Percentiles rank a stretch among this genome's conserved stretches.
phyloP scores from a whole-genome alignment of 306 rosid genomes.

The Medicago lupulina region DNA sequence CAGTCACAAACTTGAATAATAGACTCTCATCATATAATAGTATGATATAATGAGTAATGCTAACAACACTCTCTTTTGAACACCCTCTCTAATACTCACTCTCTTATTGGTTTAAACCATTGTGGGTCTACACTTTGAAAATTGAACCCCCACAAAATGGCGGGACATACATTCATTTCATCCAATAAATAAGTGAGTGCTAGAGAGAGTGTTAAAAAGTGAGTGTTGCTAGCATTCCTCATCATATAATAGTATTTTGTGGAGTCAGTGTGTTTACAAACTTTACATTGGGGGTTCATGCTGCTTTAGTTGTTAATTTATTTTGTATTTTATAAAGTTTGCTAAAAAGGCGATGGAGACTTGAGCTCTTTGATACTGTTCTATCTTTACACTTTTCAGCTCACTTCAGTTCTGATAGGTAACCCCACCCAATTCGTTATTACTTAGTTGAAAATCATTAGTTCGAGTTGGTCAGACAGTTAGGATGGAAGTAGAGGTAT shows the following conservation, averaged over 20 bases:
- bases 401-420: background rate
- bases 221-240: no score
- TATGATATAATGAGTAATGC: no score
- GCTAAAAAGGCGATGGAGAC: conserved; percentile 20
- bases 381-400: conserved; percentile 7
- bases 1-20: background rate
- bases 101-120: no score
- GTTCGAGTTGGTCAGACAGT: background rate
- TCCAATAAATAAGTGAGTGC: no score
- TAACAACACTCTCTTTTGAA: no score
- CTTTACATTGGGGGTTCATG: background rate
- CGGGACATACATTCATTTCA: no score
- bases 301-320: background rate
- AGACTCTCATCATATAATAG: background rate
- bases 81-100: no score
- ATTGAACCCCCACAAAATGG: no score
- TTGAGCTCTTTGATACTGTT: conserved; percentile 20
- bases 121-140: no score
- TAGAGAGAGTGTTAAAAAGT: no score
- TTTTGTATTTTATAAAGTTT: conserved; percentile 6
- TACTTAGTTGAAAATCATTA: background rate
- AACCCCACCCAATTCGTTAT: background rate
- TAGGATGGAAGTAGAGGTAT: background rate
- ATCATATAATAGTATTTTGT: background rate
- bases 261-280: conserved; percentile 4